These are phyloP conservation scores for Komagataella populi DNA, from an alignment of 805 yeast species.

Conservation along the genomic window DNA sequence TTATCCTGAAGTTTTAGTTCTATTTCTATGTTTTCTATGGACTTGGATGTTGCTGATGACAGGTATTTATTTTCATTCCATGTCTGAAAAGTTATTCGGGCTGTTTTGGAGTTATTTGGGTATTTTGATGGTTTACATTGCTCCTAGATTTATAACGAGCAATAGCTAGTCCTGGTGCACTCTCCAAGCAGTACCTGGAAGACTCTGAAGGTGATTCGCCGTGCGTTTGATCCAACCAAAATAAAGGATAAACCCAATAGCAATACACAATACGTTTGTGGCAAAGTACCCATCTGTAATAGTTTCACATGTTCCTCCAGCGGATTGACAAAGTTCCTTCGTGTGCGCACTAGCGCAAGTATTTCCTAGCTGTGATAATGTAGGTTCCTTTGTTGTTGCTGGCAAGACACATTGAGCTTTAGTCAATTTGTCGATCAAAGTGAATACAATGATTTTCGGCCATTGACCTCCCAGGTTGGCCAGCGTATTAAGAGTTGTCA, in stretches of 20 bases:
- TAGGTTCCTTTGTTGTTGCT: slow-evolving; percentile 5
- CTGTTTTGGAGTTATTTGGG: slow-evolving; percentile 45
- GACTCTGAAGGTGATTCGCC: slow-evolving; percentile 48
- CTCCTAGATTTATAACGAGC: not conserved
- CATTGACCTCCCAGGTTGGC: slow-evolving; percentile 95
- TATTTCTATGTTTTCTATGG: slow-evolving; percentile 41
- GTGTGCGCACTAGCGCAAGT: slow-evolving; percentile 16
- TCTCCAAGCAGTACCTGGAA: slow-evolving; percentile 75
- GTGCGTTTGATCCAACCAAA: slow-evolving; percentile 52
- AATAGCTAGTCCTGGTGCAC: slow-evolving; percentile 14
- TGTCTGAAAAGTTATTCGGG: slow-evolving; percentile 64
- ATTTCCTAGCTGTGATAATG: not conserved
- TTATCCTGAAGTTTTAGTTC: slow-evolving; percentile 15
- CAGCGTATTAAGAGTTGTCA: slow-evolving; percentile 89
- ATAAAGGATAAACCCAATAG: slow-evolving; percentile 51
- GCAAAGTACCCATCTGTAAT: slow-evolving; percentile 73
- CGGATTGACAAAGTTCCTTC: slow-evolving; percentile 34
- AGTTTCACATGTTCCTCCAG: slow-evolving; percentile 42
- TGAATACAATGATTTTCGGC: slow-evolving; percentile 79
- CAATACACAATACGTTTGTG: slow-evolving; percentile 62
- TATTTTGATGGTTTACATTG: slow-evolving; percentile 27
- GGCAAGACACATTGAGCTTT: slow-evolving; percentile 38
- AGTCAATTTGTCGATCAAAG: slow-evolving; percentile 71
- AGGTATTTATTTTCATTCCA: slow-evolving; percentile 70
- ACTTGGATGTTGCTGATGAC: slow-evolving; percentile 83